A percentile compares a stretch with the other conserved stretches of the same genome.
These are phyloP conservation scores for Suhomyces sp. DNA, from an alignment of 805 yeast species.

Conservation along the genomic window DNA sequence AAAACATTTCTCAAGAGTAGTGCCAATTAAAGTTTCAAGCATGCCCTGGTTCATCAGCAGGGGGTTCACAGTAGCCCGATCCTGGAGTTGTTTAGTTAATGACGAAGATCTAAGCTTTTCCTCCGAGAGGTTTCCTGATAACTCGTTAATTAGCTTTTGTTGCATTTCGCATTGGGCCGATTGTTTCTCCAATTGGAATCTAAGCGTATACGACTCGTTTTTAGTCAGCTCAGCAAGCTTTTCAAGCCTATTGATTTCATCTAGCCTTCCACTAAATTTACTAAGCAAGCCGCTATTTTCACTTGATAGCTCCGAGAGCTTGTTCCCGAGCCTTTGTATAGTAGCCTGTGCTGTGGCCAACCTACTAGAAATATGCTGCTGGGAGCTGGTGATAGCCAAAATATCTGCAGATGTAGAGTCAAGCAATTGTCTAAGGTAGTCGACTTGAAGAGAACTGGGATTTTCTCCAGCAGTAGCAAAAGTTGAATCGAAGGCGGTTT, in stretches of 20 bases:
- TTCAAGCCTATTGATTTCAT: not conserved
- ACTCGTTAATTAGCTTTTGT: not conserved
- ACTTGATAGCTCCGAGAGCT: not conserved
- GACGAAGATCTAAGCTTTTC: not conserved
- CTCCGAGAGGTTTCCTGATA: not conserved
- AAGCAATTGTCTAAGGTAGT: not conserved
- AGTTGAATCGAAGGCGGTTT: not conserved
- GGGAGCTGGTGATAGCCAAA: not conserved
- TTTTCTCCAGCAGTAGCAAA: not conserved
- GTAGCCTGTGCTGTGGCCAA: not conserved
- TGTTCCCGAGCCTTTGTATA: not conserved
- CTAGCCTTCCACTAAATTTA: not conserved
- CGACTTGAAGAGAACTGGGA: not conserved
- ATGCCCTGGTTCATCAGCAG: not conserved
- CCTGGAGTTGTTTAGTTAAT: not conserved
- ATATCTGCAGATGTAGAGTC: not conserved
- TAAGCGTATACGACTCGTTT: not conserved
- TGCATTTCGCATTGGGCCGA: not conserved
- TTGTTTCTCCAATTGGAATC: not conserved
- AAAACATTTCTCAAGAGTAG: not conserved
- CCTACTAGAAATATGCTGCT: not conserved
- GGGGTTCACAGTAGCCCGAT: not conserved
- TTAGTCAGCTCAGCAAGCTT: not conserved
- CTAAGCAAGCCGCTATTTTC: not conserved
- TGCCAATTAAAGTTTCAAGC: not conserved